Conservation (phyloP, 2,329 filamentous ascomycete genomes). For the Colletotrichum tofieldiae region DNA sequence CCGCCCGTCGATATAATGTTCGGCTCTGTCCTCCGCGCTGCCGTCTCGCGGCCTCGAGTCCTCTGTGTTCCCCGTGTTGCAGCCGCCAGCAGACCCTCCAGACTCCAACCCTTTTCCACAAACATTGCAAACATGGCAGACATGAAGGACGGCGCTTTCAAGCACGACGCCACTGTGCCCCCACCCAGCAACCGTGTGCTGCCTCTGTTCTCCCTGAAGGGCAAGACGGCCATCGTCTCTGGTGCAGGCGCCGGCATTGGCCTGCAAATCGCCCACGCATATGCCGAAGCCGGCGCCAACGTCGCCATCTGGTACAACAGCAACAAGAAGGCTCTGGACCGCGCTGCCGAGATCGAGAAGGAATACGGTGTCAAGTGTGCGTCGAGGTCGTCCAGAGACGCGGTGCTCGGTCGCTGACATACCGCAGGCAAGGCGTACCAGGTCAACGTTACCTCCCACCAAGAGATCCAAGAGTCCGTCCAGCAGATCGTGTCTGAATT, state of each 20-base stretch:
- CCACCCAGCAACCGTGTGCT: slow-evolving; percentile 68
- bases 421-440: slow-evolving; percentile 71
- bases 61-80: slow-evolving; percentile 27
- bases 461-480: slow-evolving; percentile 67
- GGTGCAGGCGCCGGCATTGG: slow-evolving; percentile 79
- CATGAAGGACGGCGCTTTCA: slow-evolving; percentile 66
- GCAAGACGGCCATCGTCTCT: slow-evolving; percentile 79
- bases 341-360: slow-evolving; percentile 75
- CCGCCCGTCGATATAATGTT: slow-evolving; percentile 39
- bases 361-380: slow-evolving; percentile 78
- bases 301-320: slow-evolving; percentile 82
- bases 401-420: slow-evolving; percentile 17
- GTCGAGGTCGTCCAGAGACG: slow-evolving; percentile 47
- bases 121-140: slow-evolving; percentile 54
- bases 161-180: slow-evolving; percentile 68
- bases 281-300: slow-evolving; percentile 80
- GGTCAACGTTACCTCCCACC: slow-evolving; percentile 71
- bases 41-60: slow-evolving; percentile 34
- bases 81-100: slow-evolving; percentile 16
- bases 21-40: slow-evolving; percentile 35
- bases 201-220: slow-evolving; percentile 78
- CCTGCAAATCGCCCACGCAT: slow-evolving; percentile 73
- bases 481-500: slow-evolving; percentile 74
- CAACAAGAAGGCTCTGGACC: slow-evolving; percentile 75
- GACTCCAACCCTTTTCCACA: slow-evolving; percentile 40